Conservation (phyloP, 2,329 filamentous ascomycete genomes). For the Penicillium digitatum region DNA sequence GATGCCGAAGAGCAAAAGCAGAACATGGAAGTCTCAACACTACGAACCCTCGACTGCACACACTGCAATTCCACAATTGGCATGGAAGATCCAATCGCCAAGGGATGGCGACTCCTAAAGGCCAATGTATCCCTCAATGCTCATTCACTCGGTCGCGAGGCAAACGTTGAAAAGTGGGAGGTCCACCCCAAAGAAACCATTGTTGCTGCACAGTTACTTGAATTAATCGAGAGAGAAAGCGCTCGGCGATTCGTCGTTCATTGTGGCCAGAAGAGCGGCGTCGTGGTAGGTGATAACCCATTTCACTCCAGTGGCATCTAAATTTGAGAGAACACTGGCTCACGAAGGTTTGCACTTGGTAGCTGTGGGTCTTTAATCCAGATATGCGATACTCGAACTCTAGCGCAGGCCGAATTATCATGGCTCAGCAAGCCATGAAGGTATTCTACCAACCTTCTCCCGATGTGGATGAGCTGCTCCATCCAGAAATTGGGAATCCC, state of each 20-base stretch:
- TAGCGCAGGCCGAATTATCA: slow-evolving; percentile 25
- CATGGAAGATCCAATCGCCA: slow-evolving; percentile 39
- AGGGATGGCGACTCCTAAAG: slow-evolving; percentile 51
- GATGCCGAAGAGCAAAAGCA: slow-evolving; percentile 33
- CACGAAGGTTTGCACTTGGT: not conserved
- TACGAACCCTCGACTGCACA: slow-evolving; percentile 28
- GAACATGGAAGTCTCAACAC: slow-evolving; percentile 29
- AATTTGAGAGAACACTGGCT: not conserved
- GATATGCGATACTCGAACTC: slow-evolving; percentile 55
- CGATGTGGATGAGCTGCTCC: slow-evolving; percentile 35
- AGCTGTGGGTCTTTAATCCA: slow-evolving; percentile 60
- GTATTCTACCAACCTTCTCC: slow-evolving; percentile 49
- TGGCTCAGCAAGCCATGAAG: slow-evolving; percentile 52
- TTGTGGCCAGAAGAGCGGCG: slow-evolving; percentile 29
- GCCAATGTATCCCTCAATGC: slow-evolving; percentile 38
- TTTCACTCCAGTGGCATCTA: no score
- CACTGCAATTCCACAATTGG: slow-evolving; percentile 33
- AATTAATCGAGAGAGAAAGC: slow-evolving; percentile 54
- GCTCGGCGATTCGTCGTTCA: slow-evolving; percentile 54
- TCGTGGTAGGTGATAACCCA: slow-evolving; percentile 34
- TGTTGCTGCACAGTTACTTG: slow-evolving; percentile 54
- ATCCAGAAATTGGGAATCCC: slow-evolving; percentile 35
- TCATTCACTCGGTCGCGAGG: slow-evolving; percentile 14
- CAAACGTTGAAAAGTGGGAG: slow-evolving; percentile 33
- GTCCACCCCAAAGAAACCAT: slow-evolving; percentile 36